Conservation (phyloP, 495 filamentous ascomycete genomes). For the Neurospora sp. region DNA sequence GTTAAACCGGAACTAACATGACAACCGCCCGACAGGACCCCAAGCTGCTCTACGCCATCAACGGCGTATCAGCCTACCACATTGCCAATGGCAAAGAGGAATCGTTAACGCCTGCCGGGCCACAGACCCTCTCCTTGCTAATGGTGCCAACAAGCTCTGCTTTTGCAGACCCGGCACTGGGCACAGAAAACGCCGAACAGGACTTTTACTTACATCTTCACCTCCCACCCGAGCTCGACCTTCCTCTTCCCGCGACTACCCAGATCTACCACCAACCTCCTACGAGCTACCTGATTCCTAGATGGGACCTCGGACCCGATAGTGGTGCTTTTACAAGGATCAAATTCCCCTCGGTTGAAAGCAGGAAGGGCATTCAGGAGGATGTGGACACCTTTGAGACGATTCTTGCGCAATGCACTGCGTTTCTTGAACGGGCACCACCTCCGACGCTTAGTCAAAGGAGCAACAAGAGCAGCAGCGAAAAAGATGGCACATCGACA, state of each 20-base stretch:
- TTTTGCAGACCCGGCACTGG: constrained; percentile 51
- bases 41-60: constrained; percentile 72
- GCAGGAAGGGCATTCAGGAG: constrained; percentile 65
- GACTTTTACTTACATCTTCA: constrained; percentile 94
- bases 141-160: constrained; percentile 84
- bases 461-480: constrained; percentile 13
- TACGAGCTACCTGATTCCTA: constrained; percentile 78
- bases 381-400: constrained; percentile 96
- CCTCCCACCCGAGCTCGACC: constrained; percentile 85
- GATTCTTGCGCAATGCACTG: constrained; percentile 89
- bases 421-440: constrained; percentile 72
- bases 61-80: constrained; percentile 76
- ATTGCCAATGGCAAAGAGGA: constrained; percentile 79
- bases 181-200: constrained; percentile 57
- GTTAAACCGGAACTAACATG: background rate
- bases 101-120: constrained; percentile 69
- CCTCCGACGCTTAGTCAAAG: constrained; percentile 33
- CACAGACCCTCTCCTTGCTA: constrained; percentile 79
- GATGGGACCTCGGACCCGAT: constrained; percentile 83
- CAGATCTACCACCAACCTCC: constrained; percentile 93
- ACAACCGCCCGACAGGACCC: constrained; percentile 44
- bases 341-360: constrained; percentile 69
- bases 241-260: constrained; percentile 81
- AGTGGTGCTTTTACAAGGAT: constrained; percentile 83
- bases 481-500: constrained; percentile 40